These are phyloP conservation scores for Aureobasidium lini DNA, from an alignment of 2,329 filamentous ascomycete species.

Conservation along the genomic window DNA sequence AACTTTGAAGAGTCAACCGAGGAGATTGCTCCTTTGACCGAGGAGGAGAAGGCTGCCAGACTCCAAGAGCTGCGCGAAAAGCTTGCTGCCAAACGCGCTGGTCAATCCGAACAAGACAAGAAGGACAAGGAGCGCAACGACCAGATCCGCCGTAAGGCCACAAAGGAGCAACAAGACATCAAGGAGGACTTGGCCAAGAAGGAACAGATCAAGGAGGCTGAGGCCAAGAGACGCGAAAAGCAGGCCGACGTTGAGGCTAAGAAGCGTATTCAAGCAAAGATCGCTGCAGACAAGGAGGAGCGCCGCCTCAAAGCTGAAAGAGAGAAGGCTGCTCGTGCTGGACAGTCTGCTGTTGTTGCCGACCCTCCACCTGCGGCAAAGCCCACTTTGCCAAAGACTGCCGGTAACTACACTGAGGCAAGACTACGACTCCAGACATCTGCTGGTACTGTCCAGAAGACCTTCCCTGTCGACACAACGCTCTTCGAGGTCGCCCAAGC, in stretches of 20 bases:
- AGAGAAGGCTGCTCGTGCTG: constrained; percentile 56
- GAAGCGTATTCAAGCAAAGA: constrained; percentile 83
- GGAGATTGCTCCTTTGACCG: constrained; percentile 81
- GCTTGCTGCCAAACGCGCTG: constrained; percentile 64
- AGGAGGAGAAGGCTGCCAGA: constrained; percentile 79
- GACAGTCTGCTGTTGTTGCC: constrained; percentile 36
- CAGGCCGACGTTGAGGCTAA: constrained; percentile 76
- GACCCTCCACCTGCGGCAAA: constrained; percentile 36
- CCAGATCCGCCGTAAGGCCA: constrained; percentile 75
- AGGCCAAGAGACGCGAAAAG: constrained; percentile 82
- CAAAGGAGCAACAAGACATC: constrained; percentile 76
- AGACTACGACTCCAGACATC: constrained; percentile 73
- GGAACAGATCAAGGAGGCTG: constrained; percentile 86
- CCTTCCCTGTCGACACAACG: constrained; percentile 79
- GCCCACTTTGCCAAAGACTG: constrained; percentile 51
- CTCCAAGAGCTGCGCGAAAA: constrained; percentile 67
- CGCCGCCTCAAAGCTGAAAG: constrained; percentile 76
- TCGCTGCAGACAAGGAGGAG: constrained; percentile 89
- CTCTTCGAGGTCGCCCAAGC: constrained; percentile 84
- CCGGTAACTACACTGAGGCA: constrained; percentile 69
- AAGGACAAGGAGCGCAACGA: constrained; percentile 80
- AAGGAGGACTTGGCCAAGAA: constrained; percentile 86
- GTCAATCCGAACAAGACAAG: constrained; percentile 64
- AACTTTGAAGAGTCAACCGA: constrained; percentile 93
- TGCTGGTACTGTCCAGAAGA: constrained; percentile 74